A percentile compares a stretch with the other conserved stretches of the same genome.
These are phyloP conservation scores for Papiliotrema fonsecae DNA, from an alignment of 1,284 basidiomycete genomes.

Conservation along the genomic window DNA sequence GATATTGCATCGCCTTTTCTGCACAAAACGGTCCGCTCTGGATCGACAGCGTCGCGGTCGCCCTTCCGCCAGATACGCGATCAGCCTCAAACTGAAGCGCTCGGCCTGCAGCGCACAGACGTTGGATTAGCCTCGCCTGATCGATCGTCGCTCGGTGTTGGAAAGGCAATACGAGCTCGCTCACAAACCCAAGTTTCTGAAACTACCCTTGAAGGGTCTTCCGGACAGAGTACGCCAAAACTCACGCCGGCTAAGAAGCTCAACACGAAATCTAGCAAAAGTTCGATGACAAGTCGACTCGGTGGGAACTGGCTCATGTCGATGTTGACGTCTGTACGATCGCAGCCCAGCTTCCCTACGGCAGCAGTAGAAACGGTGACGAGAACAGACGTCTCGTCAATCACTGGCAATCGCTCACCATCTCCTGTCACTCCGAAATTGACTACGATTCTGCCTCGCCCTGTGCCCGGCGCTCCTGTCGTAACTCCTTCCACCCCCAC, in stretches of 20 bases:
- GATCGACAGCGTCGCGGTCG: constrained; percentile 1
- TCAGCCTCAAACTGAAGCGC: constrained; percentile 5
- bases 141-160: constrained; percentile 21
- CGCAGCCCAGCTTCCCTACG: constrained; percentile 36
- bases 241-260: constrained; percentile 30
- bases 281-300: constrained; percentile 35
- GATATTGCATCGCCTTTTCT: not conserved
- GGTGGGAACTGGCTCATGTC: constrained; percentile 40
- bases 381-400: constrained; percentile 30
- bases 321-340: constrained; percentile 22
- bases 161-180: not conserved
- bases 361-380: constrained; percentile 32
- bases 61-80: constrained; percentile 4
- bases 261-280: constrained; percentile 34
- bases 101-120: constrained; percentile 20
- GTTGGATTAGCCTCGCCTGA: constrained; percentile 19
- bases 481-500: constrained; percentile 28
- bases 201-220: constrained; percentile 9
- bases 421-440: constrained; percentile 13
- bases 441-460: constrained; percentile 8
- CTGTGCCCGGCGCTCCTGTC: constrained; percentile 23
- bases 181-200: constrained; percentile 1
- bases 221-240: constrained; percentile 38
- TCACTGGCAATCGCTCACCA: constrained; percentile 12
- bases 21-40: not conserved